phyloP scores from a whole-genome alignment of 2,329 filamentous ascomycete species.

The Dothideomycetes sp. region DNA sequence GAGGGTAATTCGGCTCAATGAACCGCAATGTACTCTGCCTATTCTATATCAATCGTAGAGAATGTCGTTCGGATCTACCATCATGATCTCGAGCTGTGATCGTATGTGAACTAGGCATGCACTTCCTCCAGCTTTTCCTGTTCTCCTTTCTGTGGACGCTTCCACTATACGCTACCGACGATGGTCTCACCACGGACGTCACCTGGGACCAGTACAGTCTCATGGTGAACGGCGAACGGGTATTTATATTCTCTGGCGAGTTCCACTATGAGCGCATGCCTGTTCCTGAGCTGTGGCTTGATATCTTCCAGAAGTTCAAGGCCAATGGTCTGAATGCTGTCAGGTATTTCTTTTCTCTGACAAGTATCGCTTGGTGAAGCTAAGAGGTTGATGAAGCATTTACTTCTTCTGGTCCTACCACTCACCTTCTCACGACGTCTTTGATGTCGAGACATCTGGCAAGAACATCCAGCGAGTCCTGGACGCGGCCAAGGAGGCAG shows the following conservation, averaged over 20 bases:
- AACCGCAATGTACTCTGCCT: too few relatives aligned
- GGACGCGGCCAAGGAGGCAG: constrained; percentile 42
- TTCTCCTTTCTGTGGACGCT: not conserved
- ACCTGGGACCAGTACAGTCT: constrained; percentile 46
- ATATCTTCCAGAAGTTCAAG: constrained; percentile 42
- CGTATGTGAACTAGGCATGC: too few relatives aligned
- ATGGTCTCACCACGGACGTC: constrained; percentile 29
- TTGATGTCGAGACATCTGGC: constrained; percentile 41
- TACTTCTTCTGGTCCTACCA: constrained; percentile 20
- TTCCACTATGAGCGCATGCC: constrained; percentile 44
- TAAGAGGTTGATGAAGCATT: too few relatives aligned
- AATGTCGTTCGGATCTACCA: too few relatives aligned
- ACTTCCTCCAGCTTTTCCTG: not conserved
- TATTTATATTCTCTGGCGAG: constrained; percentile 44
- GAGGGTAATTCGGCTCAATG: too few relatives aligned
- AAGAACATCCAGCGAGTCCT: constrained; percentile 42
- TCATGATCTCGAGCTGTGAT: too few relatives aligned
- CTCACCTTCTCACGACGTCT: constrained; percentile 13
- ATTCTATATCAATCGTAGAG: too few relatives aligned
- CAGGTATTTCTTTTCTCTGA: too few relatives aligned
- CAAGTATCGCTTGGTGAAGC: too few relatives aligned
- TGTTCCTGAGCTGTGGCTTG: constrained; percentile 39
- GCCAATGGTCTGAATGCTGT: constrained; percentile 39
- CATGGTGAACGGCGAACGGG: constrained; percentile 37
- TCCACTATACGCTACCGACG: constrained; percentile 3